Conservation (phyloP, 2,329 filamentous ascomycete genomes). For the Phoma sp. region DNA sequence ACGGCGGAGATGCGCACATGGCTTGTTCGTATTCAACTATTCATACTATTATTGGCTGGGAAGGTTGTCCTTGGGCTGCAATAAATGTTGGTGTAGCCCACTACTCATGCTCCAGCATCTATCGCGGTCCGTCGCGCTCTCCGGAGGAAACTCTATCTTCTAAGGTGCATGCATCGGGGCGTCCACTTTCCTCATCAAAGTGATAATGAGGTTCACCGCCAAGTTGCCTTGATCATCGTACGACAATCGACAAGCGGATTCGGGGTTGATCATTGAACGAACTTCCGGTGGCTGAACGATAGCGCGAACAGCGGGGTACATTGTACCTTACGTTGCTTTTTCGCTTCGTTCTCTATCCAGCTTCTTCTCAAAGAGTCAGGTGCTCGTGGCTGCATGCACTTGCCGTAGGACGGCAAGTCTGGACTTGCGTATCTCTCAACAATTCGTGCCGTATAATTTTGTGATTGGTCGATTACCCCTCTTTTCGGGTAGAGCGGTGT, state of each 20-base stretch:
- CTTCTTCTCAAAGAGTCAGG: conserved; percentile 37
- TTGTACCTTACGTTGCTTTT: conserved; percentile 21
- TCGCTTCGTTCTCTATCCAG: conserved; percentile 20
- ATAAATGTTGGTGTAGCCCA: conserved; percentile 21
- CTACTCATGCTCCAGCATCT: conserved; percentile 22
- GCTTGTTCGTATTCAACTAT: conserved; percentile 18
- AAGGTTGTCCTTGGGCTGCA: conserved; percentile 21
- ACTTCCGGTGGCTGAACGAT: conserved; percentile 9
- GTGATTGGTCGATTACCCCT: conserved; percentile 36
- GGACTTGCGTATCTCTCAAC: conserved; percentile 38
- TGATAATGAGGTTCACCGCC: conserved; percentile 2
- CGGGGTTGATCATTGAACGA: background rate
- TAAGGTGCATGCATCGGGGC: conserved; percentile 9
- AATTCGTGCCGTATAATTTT: conserved; percentile 33
- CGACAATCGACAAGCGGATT: conserved; percentile 5
- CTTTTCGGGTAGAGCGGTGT: conserved; percentile 38
- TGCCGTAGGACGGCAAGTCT: conserved; percentile 22
- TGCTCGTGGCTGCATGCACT: conserved; percentile 40
- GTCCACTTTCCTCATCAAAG: background rate
- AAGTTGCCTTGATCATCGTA: conserved; percentile 8
- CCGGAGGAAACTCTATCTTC: conserved; percentile 11
- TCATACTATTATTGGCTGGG: conserved; percentile 4
- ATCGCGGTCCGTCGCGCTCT: conserved; percentile 33
- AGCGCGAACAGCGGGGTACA: conserved; percentile 7
- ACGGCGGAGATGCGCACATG: conserved; percentile 29